A percentile compares a stretch with the other conserved stretches of the same genome.
phyloP scores from a whole-genome alignment of 345 rosid genomes.

The Hirschfeldia incana region DNA sequence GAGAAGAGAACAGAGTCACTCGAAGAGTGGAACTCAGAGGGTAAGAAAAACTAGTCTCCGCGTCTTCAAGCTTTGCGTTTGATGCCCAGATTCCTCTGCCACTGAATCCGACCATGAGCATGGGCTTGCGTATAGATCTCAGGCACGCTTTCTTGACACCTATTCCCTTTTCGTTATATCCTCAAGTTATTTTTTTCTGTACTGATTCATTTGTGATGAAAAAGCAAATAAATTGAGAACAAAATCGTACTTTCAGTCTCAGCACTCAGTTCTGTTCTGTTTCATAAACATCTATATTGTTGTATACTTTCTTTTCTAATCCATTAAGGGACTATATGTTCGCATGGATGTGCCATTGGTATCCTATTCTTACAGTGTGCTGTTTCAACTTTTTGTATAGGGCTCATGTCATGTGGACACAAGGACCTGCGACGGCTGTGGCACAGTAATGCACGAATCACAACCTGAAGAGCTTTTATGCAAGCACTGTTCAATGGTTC shows the following conservation, averaged over 20 bases:
- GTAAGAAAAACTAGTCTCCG: conserved; percentile 42
- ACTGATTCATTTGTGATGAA: neutral
- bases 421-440: conserved; percentile 72
- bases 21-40: conserved; percentile 88
- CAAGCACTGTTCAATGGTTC: conserved; percentile 78
- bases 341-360: conserved; percentile 5
- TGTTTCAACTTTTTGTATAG: conserved; percentile 43
- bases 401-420: conserved; percentile 48
- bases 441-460: conserved; percentile 51
- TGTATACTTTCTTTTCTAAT: neutral
- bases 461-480: conserved; percentile 62
- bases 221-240: neutral
- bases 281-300: conserved; percentile 4
- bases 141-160: conserved; percentile 47
- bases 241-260: conserved; percentile 4
- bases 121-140: conserved; percentile 39
- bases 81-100: conserved; percentile 45
- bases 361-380: neutral
- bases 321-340: neutral
- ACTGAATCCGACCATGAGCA: conserved; percentile 48
- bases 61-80: too few species aligned
- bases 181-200: conserved; percentile 6
- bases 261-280: conserved; percentile 4
- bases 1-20: conserved; percentile 67
- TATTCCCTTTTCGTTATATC: neutral